Conservation (phyloP, 345 rosid genomes). For the Sonneratia alba region DNA sequence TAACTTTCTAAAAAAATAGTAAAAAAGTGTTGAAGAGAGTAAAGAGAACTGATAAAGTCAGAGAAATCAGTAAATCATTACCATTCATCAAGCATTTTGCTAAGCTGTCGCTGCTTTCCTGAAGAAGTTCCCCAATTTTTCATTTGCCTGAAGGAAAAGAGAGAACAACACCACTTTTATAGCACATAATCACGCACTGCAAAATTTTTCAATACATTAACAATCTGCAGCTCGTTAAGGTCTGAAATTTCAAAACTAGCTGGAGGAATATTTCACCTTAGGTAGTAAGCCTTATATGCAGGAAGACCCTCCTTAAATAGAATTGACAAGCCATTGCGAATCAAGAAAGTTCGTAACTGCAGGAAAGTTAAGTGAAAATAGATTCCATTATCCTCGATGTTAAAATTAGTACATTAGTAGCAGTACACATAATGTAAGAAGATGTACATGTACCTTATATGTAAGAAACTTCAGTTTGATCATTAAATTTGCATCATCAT, state of each 20-base stretch:
- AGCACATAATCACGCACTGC: neutral
- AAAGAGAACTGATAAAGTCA: conserved; percentile 6
- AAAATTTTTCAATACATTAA: neutral
- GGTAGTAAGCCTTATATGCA: conserved; percentile 70
- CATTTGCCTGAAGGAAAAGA: conserved; percentile 62
- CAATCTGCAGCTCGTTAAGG: neutral
- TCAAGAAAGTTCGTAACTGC: conserved; percentile 92
- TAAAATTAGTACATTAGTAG: neutral
- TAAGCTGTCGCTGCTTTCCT: conserved; percentile 72
- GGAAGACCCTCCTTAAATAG: conserved; percentile 85
- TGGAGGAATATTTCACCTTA: conserved; percentile 31
- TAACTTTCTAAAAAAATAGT: neutral
- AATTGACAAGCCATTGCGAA: conserved; percentile 79
- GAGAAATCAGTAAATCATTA: conserved; percentile 17
- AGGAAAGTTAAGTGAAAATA: neutral
- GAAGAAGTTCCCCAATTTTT: conserved; percentile 74
- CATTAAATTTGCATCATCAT: conserved; percentile 87
- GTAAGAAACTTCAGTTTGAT: conserved; percentile 88
- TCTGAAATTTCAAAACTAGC: neutral
- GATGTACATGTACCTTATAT: conserved; percentile 52
- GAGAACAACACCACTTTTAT: neutral
- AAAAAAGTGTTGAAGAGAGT: neutral
- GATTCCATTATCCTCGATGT: neutral
- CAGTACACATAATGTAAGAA: neutral
- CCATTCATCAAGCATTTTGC: conserved; percentile 99